phyloP scores from a whole-genome alignment of 208 protist genomes.

The Novymonas esmeraldas region DNA sequence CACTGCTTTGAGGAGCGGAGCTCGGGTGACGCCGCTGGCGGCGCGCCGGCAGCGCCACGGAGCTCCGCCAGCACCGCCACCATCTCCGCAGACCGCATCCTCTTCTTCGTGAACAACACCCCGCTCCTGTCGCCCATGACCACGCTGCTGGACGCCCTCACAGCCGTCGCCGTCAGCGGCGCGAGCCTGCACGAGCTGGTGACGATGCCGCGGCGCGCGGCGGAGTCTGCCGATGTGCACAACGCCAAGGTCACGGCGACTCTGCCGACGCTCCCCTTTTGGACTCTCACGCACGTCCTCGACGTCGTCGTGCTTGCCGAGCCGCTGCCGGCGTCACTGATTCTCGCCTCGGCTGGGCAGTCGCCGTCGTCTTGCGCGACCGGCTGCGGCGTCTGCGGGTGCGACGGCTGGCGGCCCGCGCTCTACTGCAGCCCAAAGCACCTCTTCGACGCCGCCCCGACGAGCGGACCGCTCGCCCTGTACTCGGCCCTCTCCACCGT shows the following conservation, averaged over 20 bases:
- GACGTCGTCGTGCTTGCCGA: constrained; percentile 50
- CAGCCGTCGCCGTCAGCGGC: constrained; percentile 27
- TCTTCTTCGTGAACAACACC: constrained; percentile 45
- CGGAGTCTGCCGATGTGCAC: constrained; percentile 19
- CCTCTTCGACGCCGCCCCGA: constrained; percentile 29
- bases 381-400: constrained; percentile 22
- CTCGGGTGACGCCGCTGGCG: neutral
- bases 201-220: constrained; percentile 6
- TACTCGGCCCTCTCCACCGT: constrained; percentile 19
- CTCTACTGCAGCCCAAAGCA: constrained; percentile 40
- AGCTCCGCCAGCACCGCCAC: neutral
- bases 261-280: constrained; percentile 43
- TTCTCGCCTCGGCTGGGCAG: neutral
- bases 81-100: constrained; percentile 29
- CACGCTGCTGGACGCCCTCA: constrained; percentile 45
- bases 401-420: constrained; percentile 12
- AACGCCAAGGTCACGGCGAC: constrained; percentile 12
- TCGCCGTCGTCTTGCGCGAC: neutral
- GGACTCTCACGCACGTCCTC: constrained; percentile 48
- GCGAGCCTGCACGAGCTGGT: constrained; percentile 33
- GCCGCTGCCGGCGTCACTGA: constrained; percentile 29
- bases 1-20: constrained; percentile 10
- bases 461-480: constrained; percentile 15
- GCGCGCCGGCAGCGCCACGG: neutral
- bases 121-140: constrained; percentile 43